Evolutionary conservation across 139 green algal species (phyloP).

Genomic region (Coccomyxa sp.): DNA sequence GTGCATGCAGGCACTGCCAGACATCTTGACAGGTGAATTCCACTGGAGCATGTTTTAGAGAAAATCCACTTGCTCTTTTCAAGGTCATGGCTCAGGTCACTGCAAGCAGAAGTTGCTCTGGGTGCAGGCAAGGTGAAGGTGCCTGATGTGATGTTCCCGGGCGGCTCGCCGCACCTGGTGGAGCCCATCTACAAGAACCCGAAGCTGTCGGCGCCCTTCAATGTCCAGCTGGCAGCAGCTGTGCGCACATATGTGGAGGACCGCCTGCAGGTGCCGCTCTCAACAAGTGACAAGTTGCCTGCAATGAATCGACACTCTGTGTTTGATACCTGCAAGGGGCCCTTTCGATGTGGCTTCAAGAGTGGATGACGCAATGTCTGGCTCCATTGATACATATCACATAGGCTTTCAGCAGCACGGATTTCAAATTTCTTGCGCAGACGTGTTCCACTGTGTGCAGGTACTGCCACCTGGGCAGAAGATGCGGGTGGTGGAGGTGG

Average conservation of each 20-base stretch:
- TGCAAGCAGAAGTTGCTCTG: neutral
- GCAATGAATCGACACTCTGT: too few relatives aligned
- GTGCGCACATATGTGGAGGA: neutral
- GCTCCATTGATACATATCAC: too few relatives aligned
- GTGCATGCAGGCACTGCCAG: constrained; percentile 7
- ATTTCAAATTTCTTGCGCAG: too few relatives aligned
- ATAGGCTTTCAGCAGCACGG: too few relatives aligned
- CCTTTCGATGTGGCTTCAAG: too few relatives aligned
- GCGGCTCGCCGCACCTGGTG: constrained; percentile 8
- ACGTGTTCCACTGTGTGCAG: too few relatives aligned
- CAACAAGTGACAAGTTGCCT: neutral
- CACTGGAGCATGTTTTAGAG: neutral
- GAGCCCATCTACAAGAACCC: constrained; percentile 18
- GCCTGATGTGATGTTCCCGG: constrained; percentile 11
- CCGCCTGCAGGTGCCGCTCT: neutral
- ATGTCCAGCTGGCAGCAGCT: constrained; percentile 7
- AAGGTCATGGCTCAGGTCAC: neutral
- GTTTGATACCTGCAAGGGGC: too few relatives aligned
- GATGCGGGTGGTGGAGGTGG: constrained; percentile 7
- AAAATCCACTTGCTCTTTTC: neutral
- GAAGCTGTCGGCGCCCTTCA: constrained; percentile 9
- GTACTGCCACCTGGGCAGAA: neutral
- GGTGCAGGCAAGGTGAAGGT: constrained; percentile 3
- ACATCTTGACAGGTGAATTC: neutral
- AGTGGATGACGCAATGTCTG: too few relatives aligned